phyloP scores from a whole-genome alignment of 169 alveolate species.

The Babesia bovis region DNA sequence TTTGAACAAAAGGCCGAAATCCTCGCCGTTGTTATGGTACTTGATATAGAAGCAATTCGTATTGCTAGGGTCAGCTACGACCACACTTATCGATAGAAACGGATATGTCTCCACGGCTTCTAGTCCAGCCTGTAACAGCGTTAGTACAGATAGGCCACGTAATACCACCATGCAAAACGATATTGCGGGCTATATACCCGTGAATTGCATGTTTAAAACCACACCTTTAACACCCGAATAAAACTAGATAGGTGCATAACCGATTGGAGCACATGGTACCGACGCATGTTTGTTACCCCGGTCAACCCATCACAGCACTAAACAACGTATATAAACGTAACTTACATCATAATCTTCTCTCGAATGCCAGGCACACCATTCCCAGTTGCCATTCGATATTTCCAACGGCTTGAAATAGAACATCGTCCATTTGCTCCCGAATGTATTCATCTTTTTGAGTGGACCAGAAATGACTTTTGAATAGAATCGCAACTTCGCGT shows the following conservation, averaged over 20 bases:
- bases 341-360: constrained; percentile 67
- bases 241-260: too few relatives aligned
- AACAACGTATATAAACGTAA: background rate
- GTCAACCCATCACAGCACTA: too few relatives aligned
- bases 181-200: too few relatives aligned
- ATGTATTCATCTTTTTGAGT: constrained; percentile 53
- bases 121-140: constrained; percentile 52
- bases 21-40: constrained; percentile 75
- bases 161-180: too few relatives aligned
- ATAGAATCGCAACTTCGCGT: constrained; percentile 45
- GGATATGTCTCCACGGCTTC: constrained; percentile 70
- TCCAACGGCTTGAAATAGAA: constrained; percentile 62
- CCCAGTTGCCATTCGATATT: constrained; percentile 73
- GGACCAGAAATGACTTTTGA: constrained; percentile 65
- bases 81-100: constrained; percentile 76
- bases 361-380: constrained; percentile 74
- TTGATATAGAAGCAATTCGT: constrained; percentile 70
- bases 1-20: constrained; percentile 72
- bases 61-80: constrained; percentile 75
- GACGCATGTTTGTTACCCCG: too few relatives aligned
- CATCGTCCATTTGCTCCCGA: constrained; percentile 44
- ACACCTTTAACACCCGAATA: too few relatives aligned
- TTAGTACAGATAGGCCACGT: too few relatives aligned
- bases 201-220: too few relatives aligned
- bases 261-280: too few relatives aligned